These are phyloP conservation scores for Lachancea thermotolerans DNA, from an alignment of 805 yeast genomes.

Conservation along the genomic window DNA sequence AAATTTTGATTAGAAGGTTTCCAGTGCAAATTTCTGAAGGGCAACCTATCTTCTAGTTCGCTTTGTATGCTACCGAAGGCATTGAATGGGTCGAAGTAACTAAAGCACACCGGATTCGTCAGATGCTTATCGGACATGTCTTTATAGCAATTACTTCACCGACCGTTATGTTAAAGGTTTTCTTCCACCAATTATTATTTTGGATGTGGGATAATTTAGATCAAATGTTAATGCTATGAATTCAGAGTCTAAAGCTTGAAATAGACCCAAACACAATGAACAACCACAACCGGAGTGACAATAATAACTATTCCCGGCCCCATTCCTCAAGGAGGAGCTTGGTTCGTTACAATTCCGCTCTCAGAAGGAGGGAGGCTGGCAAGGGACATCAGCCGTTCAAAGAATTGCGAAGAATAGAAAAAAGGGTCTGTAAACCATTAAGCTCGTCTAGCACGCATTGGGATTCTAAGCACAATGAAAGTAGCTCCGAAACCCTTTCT, in stretches of 20 bases:
- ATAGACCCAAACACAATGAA: not conserved
- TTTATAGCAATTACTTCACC: not conserved
- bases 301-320: not conserved
- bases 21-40: constrained; percentile 30
- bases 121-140: not conserved
- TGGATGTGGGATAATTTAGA: too few species aligned
- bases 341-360: constrained; percentile 1
- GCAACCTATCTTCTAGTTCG: constrained; percentile 26
- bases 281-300: not conserved
- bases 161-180: too few species aligned
- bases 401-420: not conserved
- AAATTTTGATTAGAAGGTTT: constrained; percentile 22
- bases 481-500: constrained; percentile 9
- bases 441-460: too few species aligned
- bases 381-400: not conserved
- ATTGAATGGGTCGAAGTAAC: constrained; percentile 33
- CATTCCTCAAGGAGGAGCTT: not conserved
- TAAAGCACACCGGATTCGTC: constrained; percentile 13
- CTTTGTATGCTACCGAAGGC: constrained; percentile 24
- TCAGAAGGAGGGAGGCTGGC: constrained; percentile 3
- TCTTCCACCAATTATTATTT: too few species aligned
- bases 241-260: not conserved
- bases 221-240: not conserved
- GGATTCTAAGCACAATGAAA: not conserved
- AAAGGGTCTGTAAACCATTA: not conserved